A percentile compares a stretch with the other conserved stretches of the same genome.
Conservation (phyloP, 139 green algal species). For the Diplosphaera chodatii region DNA sequence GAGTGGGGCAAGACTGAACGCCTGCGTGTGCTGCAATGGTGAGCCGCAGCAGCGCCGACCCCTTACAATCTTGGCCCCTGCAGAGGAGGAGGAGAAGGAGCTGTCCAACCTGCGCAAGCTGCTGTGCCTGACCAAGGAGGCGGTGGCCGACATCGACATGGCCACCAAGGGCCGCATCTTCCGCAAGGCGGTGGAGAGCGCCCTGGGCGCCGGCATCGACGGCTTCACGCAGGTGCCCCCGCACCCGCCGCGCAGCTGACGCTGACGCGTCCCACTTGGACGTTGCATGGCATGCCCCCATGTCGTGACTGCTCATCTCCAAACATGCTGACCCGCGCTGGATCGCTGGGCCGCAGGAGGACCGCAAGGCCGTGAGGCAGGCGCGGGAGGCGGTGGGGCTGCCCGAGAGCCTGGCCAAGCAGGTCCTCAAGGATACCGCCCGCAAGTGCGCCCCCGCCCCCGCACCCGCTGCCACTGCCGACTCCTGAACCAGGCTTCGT, state of each 20-base stretch:
- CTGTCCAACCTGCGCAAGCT: constrained; percentile 69
- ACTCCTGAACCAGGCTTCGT: no score
- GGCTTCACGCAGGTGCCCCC: constrained; percentile 39
- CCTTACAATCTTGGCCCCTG: no score
- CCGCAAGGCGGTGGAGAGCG: constrained; percentile 22
- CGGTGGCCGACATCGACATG: constrained; percentile 41
- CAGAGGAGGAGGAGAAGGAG: constrained; percentile 62
- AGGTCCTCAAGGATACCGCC: constrained; percentile 29
- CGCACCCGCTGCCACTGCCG: no score
- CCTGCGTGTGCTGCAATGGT: background rate
- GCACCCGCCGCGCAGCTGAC: no score
- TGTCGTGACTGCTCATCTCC: no score
- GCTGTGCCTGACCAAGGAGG: constrained; percentile 73
- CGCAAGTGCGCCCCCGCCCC: background rate
- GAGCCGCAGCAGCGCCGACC: no score
- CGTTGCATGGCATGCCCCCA: constrained; percentile 27
- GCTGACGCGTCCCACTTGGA: no score
- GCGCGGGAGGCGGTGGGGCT: constrained; percentile 67
- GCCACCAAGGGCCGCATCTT: constrained; percentile 63
- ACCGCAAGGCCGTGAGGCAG: constrained; percentile 56
- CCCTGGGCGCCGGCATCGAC: constrained; percentile 46
- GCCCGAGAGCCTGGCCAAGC: constrained; percentile 41
- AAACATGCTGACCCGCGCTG: no score
- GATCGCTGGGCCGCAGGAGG: constrained; percentile 19
- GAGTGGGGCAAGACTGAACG: no score